Evolutionary conservation across 2,329 filamentous ascomycete species (phyloP), one percentile per base, ranked within the genome.

Genomic region (Bisporella sp.): DNA sequence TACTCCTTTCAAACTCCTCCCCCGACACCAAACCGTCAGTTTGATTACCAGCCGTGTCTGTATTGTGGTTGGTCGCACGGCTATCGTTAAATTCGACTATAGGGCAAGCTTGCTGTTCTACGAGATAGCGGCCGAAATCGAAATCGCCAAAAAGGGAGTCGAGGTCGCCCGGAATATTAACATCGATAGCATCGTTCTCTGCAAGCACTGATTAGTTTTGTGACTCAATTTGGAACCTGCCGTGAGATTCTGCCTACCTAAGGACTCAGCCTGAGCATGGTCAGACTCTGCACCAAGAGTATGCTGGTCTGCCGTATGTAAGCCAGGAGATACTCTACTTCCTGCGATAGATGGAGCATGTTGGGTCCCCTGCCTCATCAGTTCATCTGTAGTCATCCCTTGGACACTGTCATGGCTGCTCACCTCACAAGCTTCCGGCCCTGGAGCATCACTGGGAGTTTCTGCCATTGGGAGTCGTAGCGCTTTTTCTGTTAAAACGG

Each of bases 121-220:
- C 40, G 40, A 42, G 40, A 42, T 42, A 42, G 40, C 40, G 21
- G 40, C 21, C 40, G 40, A 42, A 42, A 42, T 42, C 40, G 7
- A 42, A 28, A 42, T 42, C 40, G 40, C 40, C 40, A 42, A 42
- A 42, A 42, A 42, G 40, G 21, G 40, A 42, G 40, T 42, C 40
- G 40, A 13, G 40, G 13, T 42, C 7, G 40, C 40, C 40, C 40
- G 40, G 40, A 42, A 42, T 7, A 8, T 13, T 21, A 42, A 42
- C 21, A 28, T 42, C 40, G 7, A 13, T 8, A 42, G 40, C 40
- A 42, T 13, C 40, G 40, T 42, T 42, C 40, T 42, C 40, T 42
- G 40, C 21, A 42, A 42, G 7, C 40, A 42, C 40, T 42, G 40
- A 42, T 42, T 42, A 42, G 40, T 21, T 42, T 42, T 7, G 13